Conservation (phyloP, 768 basidiomycete species). For the Boletus sp. region DNA sequence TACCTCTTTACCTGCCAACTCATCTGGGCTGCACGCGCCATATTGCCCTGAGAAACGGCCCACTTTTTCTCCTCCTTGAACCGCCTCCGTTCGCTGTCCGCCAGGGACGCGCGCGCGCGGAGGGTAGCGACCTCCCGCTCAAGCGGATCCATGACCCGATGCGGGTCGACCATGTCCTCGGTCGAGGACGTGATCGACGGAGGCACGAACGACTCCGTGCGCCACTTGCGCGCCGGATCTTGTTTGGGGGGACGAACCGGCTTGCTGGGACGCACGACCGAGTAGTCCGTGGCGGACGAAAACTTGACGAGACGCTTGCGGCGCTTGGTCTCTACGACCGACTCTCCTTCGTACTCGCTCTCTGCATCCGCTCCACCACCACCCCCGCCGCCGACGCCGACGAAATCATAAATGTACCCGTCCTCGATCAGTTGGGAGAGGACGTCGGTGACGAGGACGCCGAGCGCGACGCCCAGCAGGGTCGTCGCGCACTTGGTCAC, state of each 20-base stretch:
- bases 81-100: constrained; percentile 78
- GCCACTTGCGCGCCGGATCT: constrained; percentile 32
- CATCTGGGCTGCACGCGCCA: constrained; percentile 72
- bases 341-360: constrained; percentile 15
- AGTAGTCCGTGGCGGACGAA: constrained; percentile 38
- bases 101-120: constrained; percentile 73
- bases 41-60: constrained; percentile 78
- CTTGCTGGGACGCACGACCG: constrained; percentile 18
- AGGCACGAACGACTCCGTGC: constrained; percentile 33
- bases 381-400: not conserved
- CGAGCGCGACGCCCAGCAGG: constrained; percentile 64
- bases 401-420: constrained; percentile 34
- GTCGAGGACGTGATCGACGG: constrained; percentile 68
- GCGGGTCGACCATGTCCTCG: constrained; percentile 62
- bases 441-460: constrained; percentile 69
- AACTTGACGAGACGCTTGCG: constrained; percentile 49
- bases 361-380: constrained; percentile 12
- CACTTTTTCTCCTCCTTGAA: constrained; percentile 87
- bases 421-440: constrained; percentile 64
- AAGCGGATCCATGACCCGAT: constrained; percentile 55
- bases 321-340: constrained; percentile 22
- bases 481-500: constrained; percentile 54
- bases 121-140: constrained; percentile 77
- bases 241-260: constrained; percentile 29
- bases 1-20: constrained; percentile 84